Evolutionary conservation across 306 rosid species (phyloP).

Genomic region (Vicia sativa): DNA sequence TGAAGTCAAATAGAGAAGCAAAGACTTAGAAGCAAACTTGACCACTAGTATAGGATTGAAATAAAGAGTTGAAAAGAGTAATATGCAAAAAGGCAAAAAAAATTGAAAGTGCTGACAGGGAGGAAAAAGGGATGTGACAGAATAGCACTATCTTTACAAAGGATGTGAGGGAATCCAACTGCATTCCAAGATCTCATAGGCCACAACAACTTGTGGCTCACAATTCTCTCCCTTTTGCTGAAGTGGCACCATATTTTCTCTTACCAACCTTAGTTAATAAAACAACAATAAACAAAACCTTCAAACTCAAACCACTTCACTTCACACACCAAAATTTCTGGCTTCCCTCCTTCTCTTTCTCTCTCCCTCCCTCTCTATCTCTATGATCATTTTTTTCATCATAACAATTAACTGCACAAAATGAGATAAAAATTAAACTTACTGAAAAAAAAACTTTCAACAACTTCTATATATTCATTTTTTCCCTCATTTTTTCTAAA

Average conservation of each 20-base stretch:
- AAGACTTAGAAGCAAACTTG: constrained; percentile 12
- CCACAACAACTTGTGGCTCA: constrained; percentile 92
- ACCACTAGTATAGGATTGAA: constrained; percentile 2
- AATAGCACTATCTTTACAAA: constrained; percentile 62
- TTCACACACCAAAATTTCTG: neutral
- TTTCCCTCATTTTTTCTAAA: neutral
- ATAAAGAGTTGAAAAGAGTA: constrained; percentile 16
- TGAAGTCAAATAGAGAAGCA: constrained; percentile 9
- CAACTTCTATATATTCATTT: constrained; percentile 20
- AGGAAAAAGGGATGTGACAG: constrained; percentile 46
- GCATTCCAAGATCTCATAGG: constrained; percentile 67
- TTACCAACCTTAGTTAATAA: constrained; percentile 13
- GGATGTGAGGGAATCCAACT: constrained; percentile 74
- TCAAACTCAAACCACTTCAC: constrained; percentile 32
- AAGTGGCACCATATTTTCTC: constrained; percentile 50
- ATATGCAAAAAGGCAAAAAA: constrained; percentile 28
- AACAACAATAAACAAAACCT: constrained; percentile 21
- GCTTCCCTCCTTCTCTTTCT: neutral
- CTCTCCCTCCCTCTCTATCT: neutral
- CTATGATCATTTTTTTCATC: constrained; percentile 23
- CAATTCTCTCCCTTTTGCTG: constrained; percentile 48
- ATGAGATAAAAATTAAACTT: neutral
- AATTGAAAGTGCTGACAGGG: constrained; percentile 54
- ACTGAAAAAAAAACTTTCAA: constrained; percentile 22
- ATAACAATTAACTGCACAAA: neutral